Evolutionary conservation across 2,329 filamentous ascomycete genomes (phyloP).

Genomic region (Chrysosporium queenslandicum): DNA sequence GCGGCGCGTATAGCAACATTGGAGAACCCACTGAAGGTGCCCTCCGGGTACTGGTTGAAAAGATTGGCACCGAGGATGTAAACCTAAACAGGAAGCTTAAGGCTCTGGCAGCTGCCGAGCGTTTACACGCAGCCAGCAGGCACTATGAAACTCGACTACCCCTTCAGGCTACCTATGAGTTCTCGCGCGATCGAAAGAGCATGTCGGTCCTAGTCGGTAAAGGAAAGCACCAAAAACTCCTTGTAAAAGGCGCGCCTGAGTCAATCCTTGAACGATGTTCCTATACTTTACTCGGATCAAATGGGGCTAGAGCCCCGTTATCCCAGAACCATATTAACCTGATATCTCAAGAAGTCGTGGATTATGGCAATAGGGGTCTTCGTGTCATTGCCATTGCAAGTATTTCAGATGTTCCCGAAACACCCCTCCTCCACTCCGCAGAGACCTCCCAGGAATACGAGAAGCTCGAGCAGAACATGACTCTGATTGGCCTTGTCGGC

Average conservation of each 20-base stretch:
- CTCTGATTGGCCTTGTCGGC: slow-evolving; percentile 80
- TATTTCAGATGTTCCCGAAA: slow-evolving; percentile 62
- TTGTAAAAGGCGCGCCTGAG: slow-evolving; percentile 95
- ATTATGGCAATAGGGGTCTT: slow-evolving; percentile 84
- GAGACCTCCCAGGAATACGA: slow-evolving; percentile 76
- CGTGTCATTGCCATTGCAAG: slow-evolving; percentile 90
- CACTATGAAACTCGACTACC: slow-evolving; percentile 69
- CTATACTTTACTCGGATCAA: slow-evolving; percentile 63
- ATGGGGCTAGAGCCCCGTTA: slow-evolving; percentile 67
- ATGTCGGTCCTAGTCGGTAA: slow-evolving; percentile 89
- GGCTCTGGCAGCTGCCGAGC: slow-evolving; percentile 45
- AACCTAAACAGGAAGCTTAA: slow-evolving; percentile 45
- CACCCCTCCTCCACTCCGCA: slow-evolving; percentile 61
- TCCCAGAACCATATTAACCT: slow-evolving; percentile 58
- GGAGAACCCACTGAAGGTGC: slow-evolving; percentile 95
- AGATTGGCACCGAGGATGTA: slow-evolving; percentile 73
- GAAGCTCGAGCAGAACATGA: slow-evolving; percentile 86
- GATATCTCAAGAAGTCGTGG: slow-evolving; percentile 67
- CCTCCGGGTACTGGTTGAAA: slow-evolving; percentile 81
- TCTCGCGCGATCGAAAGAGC: slow-evolving; percentile 95
- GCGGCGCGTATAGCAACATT: slow-evolving; percentile 64
- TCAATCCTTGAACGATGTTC: slow-evolving; percentile 88
- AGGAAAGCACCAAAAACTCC: slow-evolving; percentile 61
- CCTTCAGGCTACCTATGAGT: slow-evolving; percentile 82
- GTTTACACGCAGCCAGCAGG: slow-evolving; percentile 70